Base-by-base conservation (phyloP, 768 basidiomycete genomes). In the Cubamyces sp. region DNA sequence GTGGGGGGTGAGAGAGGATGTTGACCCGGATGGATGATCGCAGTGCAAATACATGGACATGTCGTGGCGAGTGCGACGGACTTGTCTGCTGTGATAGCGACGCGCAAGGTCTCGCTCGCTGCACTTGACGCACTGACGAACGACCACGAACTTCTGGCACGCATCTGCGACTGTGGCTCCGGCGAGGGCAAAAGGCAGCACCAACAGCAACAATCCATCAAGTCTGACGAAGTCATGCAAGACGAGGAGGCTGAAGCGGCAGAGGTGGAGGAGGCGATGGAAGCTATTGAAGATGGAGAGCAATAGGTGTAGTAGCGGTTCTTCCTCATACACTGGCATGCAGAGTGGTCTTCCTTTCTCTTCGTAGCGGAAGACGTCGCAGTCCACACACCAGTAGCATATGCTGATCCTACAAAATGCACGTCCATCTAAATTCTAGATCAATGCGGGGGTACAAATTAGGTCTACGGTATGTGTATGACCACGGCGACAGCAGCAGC, bases 91-190 rank as follows among this genome's bases (percentile, higher is more conserved):
- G 74, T 81, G 28, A 76, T 79, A 18, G 88, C 91, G 25, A 81
- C 85, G 5, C 82, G 88, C 63, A 76, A 74, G 41, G 87, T 87
- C 3, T 88, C 88, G 6, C 67, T 83, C 50, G 78, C 77, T n/a
- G 91, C 90, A 12, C 71, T 94, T 62, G 87, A 90, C 69, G 85
- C 84, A 18, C 73, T 94, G 37, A 83, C 89, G 60, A 83, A 82
- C 26, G 85, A 91, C 68, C 74, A 85, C 5, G 79, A 78, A 14
- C 86, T 92, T 57, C 74, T 93, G 70, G 74, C 79, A 5, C 80
- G 82, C 49, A 83, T 79, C 19, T 94, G 91, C 70, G 84, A 90
- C 73, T 94, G 91, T 73, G 78, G 43, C 40, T 45, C 52, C 3
- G 46, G 45, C 12, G 52, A 47, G 25, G 18, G 11, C 18, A 64